These are phyloP conservation scores for Thalassiosira livingstoniorum DNA, from an alignment of 352 stramenopile species.

Conservation along the genomic window DNA sequence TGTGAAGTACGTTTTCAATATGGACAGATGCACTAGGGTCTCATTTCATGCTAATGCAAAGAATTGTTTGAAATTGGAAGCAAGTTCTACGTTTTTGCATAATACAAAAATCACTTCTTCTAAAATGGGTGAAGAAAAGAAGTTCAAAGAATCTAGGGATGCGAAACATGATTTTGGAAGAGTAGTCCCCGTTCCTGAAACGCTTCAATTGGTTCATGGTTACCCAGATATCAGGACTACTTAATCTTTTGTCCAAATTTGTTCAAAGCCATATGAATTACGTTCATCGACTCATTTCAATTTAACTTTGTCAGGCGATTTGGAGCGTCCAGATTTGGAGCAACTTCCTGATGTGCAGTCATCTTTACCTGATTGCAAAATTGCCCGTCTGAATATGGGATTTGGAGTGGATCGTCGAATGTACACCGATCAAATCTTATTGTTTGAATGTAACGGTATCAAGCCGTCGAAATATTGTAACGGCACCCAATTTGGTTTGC, in stretches of 20 bases:
- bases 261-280: slow-evolving; percentile 18
- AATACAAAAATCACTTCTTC: slow-evolving; percentile 45
- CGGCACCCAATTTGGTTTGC: slow-evolving; percentile 18
- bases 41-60: slow-evolving; percentile 27
- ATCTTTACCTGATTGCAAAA: background rate
- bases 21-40: slow-evolving; percentile 24
- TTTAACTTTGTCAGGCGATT: too few species aligned
- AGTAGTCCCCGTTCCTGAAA: slow-evolving; percentile 6
- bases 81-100: slow-evolving; percentile 33
- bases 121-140: slow-evolving; percentile 30
- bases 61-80: slow-evolving; percentile 12
- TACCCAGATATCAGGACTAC: slow-evolving; percentile 27
- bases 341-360: background rate
- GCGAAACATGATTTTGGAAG: slow-evolving; percentile 2
- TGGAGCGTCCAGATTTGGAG: background rate
- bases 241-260: slow-evolving; percentile 22
- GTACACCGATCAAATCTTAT: background rate
- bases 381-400: background rate
- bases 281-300: background rate
- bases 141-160: slow-evolving; percentile 14
- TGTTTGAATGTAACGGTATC: background rate
- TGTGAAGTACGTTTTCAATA: slow-evolving; percentile 37
- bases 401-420: background rate
- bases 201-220: too few species aligned
- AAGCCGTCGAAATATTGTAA: background rate